Conservation (phyloP, 345 rosid species). For the Gossypium turneri region DNA sequence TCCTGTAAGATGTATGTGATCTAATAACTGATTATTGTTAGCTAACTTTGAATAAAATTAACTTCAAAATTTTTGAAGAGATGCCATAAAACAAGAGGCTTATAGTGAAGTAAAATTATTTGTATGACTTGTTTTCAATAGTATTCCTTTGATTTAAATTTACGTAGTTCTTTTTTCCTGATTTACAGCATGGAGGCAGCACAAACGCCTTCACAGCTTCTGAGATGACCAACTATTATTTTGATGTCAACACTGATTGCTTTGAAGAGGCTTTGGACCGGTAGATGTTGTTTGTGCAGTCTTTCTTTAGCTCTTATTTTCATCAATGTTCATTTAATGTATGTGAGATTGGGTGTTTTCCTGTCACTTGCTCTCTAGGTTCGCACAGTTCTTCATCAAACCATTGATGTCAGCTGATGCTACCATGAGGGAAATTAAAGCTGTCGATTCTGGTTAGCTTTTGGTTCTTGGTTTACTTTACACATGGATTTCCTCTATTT, state of each 20-base stretch:
- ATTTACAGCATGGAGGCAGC: conserved; percentile 77
- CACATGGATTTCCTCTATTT: not conserved
- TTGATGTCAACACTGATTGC: conserved; percentile 65
- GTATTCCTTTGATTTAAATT: not conserved
- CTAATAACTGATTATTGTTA: not conserved
- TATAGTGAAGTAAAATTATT: not conserved
- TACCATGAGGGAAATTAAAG: conserved; percentile 82
- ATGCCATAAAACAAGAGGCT: not conserved
- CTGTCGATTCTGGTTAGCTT: conserved; percentile 86
- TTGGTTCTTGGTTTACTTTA: not conserved
- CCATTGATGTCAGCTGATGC: conserved; percentile 96
- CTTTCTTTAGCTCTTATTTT: conserved; percentile 11
- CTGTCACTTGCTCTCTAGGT: conserved; percentile 41
- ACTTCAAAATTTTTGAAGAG: not conserved
- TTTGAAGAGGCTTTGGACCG: conserved; percentile 91
- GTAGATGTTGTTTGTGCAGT: conserved; percentile 28
- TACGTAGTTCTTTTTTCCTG: conserved; percentile 1
- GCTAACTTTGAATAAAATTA: not conserved
- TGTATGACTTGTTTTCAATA: not conserved
- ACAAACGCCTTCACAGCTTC: conserved; percentile 81
- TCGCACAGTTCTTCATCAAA: conserved; percentile 80
- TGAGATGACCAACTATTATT: conserved; percentile 70
- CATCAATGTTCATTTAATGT: conserved; percentile 7
- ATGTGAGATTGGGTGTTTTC: conserved; percentile 22
- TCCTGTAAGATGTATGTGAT: not conserved